Evolutionary conservation across 1,284 basidiomycete species (phyloP), one percentile per base, ranked within the genome.

Genomic region (Coniophora puteana): DNA sequence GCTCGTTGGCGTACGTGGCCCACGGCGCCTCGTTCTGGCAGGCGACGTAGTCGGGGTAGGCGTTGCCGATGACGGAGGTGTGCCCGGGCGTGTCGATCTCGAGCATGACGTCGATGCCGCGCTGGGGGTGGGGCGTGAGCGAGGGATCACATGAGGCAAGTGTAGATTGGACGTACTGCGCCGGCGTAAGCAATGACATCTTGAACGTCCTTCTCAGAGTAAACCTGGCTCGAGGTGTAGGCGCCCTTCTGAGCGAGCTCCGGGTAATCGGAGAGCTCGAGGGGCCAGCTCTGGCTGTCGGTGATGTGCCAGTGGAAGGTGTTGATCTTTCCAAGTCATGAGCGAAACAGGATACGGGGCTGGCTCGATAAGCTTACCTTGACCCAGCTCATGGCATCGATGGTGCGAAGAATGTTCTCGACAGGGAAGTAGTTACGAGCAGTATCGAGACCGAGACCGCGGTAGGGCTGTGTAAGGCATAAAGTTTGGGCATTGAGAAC

Each of bases 221-320:
- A 94, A 0, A 80, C 69, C 40, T 74, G 57, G 0, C 49, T 47
- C 0, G 69, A 39, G 2, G 74, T 73, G 61, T 93, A 93, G 5
- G 89, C 84, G n/a, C 85, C 89, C 16, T 74, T 71, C 16, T 61
- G 51, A 1, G 85, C 66, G 2, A 93, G 65, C 42, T 84, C 74
- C 2, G 74, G 69, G 57, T 77, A 83, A 6, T 73, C 75, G 4
- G 78, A 72, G 23, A 90, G 61, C 23, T 74, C 67, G 13, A 92
- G 68, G 0, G 89, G 89, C 71, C 88, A 93, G 44, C 80, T 82
- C 58, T 85, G 80, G 50, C 76, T 76, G 58, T 85, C 82, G 25
- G 84, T 83, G 38, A 87, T 72, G 55, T 92, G 88, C 89, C 86
- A 89, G 58, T 91, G 87, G 62, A 90, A 80, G 21, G 75, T 75